Base-by-base conservation (phyloP, 176 grass and related monocot genomes). In the Secale cereale region DNA sequence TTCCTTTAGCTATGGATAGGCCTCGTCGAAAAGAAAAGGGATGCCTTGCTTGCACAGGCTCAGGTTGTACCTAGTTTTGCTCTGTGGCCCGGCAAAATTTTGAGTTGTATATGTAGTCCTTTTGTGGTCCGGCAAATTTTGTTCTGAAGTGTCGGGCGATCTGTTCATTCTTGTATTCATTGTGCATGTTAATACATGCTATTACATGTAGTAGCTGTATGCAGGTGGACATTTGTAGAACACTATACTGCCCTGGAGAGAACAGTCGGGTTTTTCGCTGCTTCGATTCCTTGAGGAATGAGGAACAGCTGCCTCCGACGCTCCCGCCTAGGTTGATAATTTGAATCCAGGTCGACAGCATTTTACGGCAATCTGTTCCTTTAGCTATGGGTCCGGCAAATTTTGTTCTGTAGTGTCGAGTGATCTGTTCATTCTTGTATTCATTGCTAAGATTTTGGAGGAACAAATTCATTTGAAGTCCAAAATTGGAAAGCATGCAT, bases 191-290 rank as follows among this genome's bases (percentile, higher is more conserved):
- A 45, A 45, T 87, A 70, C 74, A 69, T 65, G 78, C 74, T 94
- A 94, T 84, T 87, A 86, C 50, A 87, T 92, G 86, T 97, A 93
- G 94, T n/a, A 37, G 36, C 36, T 37, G 5, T 37, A 37, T 59
- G 46, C 63, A 83, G 54, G 35, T 78, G 46, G 28, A 71, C 16
- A 22, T 72, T 2, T 88, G 80, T 88, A 83, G 37, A 88, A 37
- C 9, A 37, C 36, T 37, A 37, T 45, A 72, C 69, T 72, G 5
- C n/a, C n/a, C 69, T 43, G 36, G 37, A 45, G 37, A n/a, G 5
- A 70, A 23, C 31, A 70, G 67, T 70, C 10, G 67, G 20, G 35
- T 39, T 40, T 70, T 40, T 25, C 22, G 40, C 68, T 25, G 11
- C 36, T 15, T n/a, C 14, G n/a, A n/a, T n/a, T n/a, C n/a, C 46